Base-by-base conservation (phyloP, 805 yeast species). In the Maudiozyma barnettii region DNA sequence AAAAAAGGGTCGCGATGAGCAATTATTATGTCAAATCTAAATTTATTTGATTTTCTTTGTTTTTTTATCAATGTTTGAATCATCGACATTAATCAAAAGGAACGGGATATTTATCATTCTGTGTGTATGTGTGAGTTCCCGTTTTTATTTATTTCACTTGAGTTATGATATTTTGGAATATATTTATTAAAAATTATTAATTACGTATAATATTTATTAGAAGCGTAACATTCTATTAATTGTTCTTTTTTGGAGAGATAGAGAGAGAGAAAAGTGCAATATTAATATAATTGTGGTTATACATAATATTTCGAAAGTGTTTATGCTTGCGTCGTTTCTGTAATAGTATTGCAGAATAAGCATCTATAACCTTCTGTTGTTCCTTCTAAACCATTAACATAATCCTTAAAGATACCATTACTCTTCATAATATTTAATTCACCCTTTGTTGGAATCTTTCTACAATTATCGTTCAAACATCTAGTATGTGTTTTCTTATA, bases 401-500 rank as follows among this genome's bases (percentile, higher is more conserved):
- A 23, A 45, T 64, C 64, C 37, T 51, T 61, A 50, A 54, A 53
- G 49, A 73, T 72, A 16, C 87, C 90, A 61, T 83, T 79, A 48
- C 77, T 74, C 59, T 81, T 82, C 91, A 90, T 90, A 31, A 86
- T 71, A 4, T 88, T 77, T 86, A 96, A 84, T 67, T 91, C 98
- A 51, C 96, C 91, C 67, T 91, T 90, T 19, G 97, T 95, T 4
- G 99, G 99, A 50, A 91, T 89, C 59, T 91, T 79, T 54, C 84
- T 77, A 69, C 99, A 91, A 18, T 67, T 60, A 2, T 73, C 66
- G 56, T 85, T 84, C 44, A 84, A 70, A 67, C 99, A 91, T 60
- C 97, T 76, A 2, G 95, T 95, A 23, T 87, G 85, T 0, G 97
- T 90, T 69, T 91, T 91, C 66, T 93, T 90, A 70, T 86, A 91